phyloP scores from a whole-genome alignment of 352 stramenopile species.

The Phytophthora meadii region DNA sequence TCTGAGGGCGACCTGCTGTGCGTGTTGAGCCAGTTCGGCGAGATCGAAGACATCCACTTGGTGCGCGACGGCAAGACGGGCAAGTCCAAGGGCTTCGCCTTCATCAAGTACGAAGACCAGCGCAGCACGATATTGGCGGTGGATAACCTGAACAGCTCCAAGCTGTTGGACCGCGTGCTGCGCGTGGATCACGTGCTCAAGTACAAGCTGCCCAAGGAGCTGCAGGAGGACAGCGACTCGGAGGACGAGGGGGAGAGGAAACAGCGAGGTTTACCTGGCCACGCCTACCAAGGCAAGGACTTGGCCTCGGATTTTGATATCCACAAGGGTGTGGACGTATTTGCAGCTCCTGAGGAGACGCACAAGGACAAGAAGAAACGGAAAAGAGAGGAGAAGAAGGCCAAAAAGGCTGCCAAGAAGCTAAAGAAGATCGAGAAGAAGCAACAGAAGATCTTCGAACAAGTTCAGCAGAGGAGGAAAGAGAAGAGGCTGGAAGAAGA shows the following conservation, averaged over 20 bases:
- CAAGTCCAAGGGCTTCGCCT: constrained; percentile 96
- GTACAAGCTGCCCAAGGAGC: constrained; percentile 95
- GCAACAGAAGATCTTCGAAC: constrained; percentile 50
- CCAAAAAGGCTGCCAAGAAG: constrained; percentile 58
- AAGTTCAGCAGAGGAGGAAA: constrained; percentile 53
- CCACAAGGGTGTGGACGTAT: constrained; percentile 84
- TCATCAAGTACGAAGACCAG: constrained; percentile 98
- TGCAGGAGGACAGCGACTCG: constrained; percentile 83
- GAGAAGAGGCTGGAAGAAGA: constrained; percentile 39
- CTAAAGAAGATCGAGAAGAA: constrained; percentile 63
- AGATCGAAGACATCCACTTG: constrained; percentile 97
- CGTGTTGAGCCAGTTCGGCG: constrained; percentile 87
- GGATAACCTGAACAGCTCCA: constrained; percentile 96
- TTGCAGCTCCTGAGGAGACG: constrained; percentile 63
- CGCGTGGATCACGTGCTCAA: constrained; percentile 98
- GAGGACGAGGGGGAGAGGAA: constrained; percentile 44
- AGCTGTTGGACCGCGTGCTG: constrained; percentile 92
- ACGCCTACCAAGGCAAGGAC: constrained; percentile 91
- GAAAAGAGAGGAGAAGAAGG: constrained; percentile 64
- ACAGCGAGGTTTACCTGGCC: constrained; percentile 67
- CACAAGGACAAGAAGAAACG: constrained; percentile 68
- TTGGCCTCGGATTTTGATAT: constrained; percentile 76
- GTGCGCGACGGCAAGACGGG: constrained; percentile 96
- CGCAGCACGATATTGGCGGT: constrained; percentile 96
- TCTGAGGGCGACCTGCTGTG: constrained; percentile 97